Evolutionary conservation across 2,329 filamentous ascomycete genomes (phyloP), one percentile per base, ranked within the genome.

Genomic region (Hirsutella thompsonii): DNA sequence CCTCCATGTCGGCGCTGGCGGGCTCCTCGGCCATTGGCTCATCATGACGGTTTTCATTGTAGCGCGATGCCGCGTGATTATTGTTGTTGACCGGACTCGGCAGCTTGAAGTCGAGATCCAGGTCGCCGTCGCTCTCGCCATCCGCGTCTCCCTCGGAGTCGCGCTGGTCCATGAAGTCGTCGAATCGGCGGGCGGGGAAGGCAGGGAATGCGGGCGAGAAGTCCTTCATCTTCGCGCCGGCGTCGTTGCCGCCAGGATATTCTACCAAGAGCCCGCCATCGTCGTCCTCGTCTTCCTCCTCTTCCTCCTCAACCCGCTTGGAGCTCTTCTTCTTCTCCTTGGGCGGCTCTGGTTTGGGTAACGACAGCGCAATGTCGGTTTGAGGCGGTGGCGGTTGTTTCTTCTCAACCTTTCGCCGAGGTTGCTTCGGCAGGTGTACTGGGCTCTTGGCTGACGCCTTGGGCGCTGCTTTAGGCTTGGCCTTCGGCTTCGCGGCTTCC

Each of bases 201-300:
- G 68, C 63, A 0, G 69, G 68, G 52, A 74, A 68, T 0, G 68
- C 63, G 0, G 69, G 68, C 4, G 69, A 70, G 52, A 71, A 72
- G 52, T 69, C 64, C 16, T 60, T 52, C 47, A 45, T 58, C 45
- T 49, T 57, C 42, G 51, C 45, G 18, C 20, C 11, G 10, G 38
- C 40, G 42, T 44, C 42, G 59, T 54, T 19, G 66, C 66, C 26
- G 66, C 68, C 73, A 0, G 76, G 76, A 47, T 76, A 77, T 54
- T 81, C 77, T 42, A 81, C 66, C 20, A 70, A 68, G 28, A 79
- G 62, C 20, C 69, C 70, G 37, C 70, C 69, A 39, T 76, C 75
- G 20, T 72, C 74, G 35, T 76, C 72, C 11, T 70, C 67, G 16
- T 70, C 68, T 4, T 72, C 71, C 8, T 72, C 68, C 0, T 74